Percentiles rank a stretch among this genome's conserved stretches.
Conservation (phyloP, 345 rosid genomes). For the Aethionema arabicum region DNA sequence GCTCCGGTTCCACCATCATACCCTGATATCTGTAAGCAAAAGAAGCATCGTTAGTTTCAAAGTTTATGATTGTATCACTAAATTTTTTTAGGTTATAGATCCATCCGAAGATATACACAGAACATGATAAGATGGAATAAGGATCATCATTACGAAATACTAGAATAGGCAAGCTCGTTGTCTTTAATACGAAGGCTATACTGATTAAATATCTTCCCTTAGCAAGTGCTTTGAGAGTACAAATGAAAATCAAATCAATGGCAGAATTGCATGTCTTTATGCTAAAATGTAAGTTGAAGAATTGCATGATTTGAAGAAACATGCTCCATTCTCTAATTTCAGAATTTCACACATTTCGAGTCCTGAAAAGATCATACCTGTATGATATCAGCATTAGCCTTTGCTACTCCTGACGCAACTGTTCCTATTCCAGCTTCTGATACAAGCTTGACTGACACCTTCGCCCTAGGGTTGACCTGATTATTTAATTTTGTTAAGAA, state of each 20-base stretch:
- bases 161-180: constrained; percentile 15
- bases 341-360: neutral
- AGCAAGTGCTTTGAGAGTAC: constrained; percentile 1
- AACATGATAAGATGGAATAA: constrained; percentile 4
- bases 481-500: constrained; percentile 17
- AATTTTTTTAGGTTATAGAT: constrained; percentile 16
- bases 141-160: constrained; percentile 1
- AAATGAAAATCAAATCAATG: constrained; percentile 18
- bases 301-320: neutral
- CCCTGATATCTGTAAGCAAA: constrained; percentile 79
- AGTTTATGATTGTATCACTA: constrained; percentile 6
- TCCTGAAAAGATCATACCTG: constrained; percentile 54
- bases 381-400: constrained; percentile 96
- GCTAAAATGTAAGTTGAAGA: constrained; percentile 1
- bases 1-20: constrained; percentile 99
- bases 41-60: constrained; percentile 13
- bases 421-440: constrained; percentile 99
- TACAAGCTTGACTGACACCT: constrained; percentile 97
- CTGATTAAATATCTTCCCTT: constrained; percentile 11
- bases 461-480: constrained; percentile 95
- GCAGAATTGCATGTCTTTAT: constrained; percentile 19
- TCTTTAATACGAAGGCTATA: neutral
- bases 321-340: constrained; percentile 8
- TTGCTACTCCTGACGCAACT: constrained; percentile 97
- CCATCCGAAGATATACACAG: constrained; percentile 11